Conservation (phyloP, 148 eudicot genomes). For the Vaccinium vitisidaea region DNA sequence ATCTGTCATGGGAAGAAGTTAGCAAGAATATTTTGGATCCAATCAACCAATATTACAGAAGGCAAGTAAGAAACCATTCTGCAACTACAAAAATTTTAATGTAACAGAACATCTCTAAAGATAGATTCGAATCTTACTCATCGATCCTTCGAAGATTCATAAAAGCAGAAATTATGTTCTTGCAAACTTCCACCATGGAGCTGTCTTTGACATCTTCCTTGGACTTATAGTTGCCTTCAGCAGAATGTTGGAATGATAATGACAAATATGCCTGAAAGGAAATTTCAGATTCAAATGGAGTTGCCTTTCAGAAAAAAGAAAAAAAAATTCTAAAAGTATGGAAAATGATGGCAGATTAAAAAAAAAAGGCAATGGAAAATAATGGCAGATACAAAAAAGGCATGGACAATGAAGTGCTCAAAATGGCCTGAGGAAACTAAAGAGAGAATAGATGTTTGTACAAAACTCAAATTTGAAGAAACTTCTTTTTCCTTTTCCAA, state of each 20-base stretch:
- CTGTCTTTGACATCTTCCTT: slow-evolving; percentile 33
- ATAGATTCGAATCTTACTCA: slow-evolving; percentile 39
- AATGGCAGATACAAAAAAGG: no score
- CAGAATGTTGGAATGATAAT: slow-evolving; percentile 36
- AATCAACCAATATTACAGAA: not conserved
- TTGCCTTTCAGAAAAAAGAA: no score
- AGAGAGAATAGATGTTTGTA: not conserved
- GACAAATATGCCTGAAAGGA: slow-evolving; percentile 68
- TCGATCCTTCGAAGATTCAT: slow-evolving; percentile 47
- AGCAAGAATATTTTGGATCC: not conserved
- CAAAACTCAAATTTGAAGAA: not conserved
- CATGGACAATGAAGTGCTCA: not conserved
- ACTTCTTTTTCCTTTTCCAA: not conserved
- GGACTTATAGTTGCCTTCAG: slow-evolving; percentile 35
- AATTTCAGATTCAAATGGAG: not conserved
- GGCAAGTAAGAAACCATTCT: not conserved
- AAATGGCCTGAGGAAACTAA: not conserved
- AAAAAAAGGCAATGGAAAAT: no score
- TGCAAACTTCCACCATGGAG: slow-evolving; percentile 54
- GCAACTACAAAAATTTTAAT: not conserved
- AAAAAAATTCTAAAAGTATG: not conserved
- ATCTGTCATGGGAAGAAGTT: not conserved
- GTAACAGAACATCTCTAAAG: slow-evolving; percentile 1
- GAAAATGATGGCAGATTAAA: not conserved
- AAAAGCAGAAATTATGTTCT: slow-evolving; percentile 58